Evolutionary conservation across 768 basidiomycete species (phyloP).

Genomic region (Mycena floridula): DNA sequence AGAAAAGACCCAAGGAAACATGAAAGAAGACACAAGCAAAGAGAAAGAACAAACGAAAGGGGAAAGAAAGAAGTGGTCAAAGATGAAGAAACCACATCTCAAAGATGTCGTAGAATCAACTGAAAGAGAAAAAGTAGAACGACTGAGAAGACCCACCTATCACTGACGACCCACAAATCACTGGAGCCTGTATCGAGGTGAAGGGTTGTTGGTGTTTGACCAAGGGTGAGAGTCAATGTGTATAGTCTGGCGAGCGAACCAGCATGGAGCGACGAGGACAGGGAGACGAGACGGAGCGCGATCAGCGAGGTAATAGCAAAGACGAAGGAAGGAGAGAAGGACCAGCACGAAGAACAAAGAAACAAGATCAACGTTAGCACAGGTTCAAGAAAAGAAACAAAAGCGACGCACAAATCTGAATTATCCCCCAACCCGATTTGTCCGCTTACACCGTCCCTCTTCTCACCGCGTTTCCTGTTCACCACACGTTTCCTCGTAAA

Average conservation of each 20-base stretch:
- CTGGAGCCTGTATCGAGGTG: slow-evolving; percentile 58
- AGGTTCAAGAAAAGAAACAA: too few relatives aligned
- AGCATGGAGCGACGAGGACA: too few relatives aligned
- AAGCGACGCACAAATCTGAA: slow-evolving; percentile 23
- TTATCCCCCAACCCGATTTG: slow-evolving; percentile 29
- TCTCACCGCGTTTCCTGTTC: too few relatives aligned
- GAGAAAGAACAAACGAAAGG: too few relatives aligned
- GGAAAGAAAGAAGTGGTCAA: too few relatives aligned
- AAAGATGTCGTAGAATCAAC: slow-evolving; percentile 34
- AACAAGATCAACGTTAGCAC: slow-evolving; percentile 28
- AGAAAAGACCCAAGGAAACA: too few relatives aligned
- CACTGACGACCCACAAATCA: slow-evolving; percentile 62
- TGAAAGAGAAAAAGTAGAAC: slow-evolving; percentile 25
- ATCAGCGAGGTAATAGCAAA: slow-evolving; percentile 44
- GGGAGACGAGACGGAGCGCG: slow-evolving; percentile 6
- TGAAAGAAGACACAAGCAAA: too few relatives aligned
- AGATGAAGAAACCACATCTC: too few relatives aligned
- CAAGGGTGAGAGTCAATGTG: background rate
- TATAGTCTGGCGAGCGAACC: background rate
- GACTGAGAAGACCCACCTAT: slow-evolving; percentile 35
- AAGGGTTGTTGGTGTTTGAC: background rate
- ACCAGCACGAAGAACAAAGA: slow-evolving; percentile 26
- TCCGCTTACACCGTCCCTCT: slow-evolving; percentile 26
- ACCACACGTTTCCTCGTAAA: too few relatives aligned
- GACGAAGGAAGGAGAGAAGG: too few relatives aligned